These are phyloP conservation scores for Candida tibetensis DNA, from an alignment of 805 yeast species.

Conservation along the genomic window DNA sequence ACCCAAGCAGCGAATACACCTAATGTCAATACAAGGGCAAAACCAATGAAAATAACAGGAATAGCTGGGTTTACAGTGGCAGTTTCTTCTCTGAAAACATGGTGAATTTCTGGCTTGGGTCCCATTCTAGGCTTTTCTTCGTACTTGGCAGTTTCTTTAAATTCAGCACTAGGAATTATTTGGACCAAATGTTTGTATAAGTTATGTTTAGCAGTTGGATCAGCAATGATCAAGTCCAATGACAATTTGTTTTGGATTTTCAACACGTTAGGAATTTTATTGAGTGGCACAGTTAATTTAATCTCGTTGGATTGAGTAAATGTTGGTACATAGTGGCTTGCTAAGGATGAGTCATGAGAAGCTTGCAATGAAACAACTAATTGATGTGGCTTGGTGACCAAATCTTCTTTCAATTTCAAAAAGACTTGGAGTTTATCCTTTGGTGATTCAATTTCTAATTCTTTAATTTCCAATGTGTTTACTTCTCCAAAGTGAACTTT, in stretches of 20 bases:
- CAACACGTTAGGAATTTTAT: conserved; percentile 35
- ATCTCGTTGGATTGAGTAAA: conserved; percentile 19
- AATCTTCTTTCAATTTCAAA: conserved; percentile 21
- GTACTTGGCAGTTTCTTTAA: conserved; percentile 23
- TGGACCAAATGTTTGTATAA: conserved; percentile 28
- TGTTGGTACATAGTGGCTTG: conserved; percentile 30
- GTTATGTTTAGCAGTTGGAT: conserved; percentile 17
- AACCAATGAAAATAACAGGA: conserved; percentile 50
- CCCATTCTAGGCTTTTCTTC: conserved; percentile 38
- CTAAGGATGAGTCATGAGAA: conserved; percentile 27
- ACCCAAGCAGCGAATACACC: conserved; percentile 47
- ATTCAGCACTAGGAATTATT: conserved; percentile 27
- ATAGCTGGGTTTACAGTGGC: conserved; percentile 49
- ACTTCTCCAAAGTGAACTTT: conserved; percentile 28
- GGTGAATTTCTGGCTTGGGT: conserved; percentile 58
- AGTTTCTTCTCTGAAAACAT: conserved; percentile 56
- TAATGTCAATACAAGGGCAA: conserved; percentile 40
- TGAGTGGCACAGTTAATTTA: conserved; percentile 23
- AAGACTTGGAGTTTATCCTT: conserved; percentile 31
- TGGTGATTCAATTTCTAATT: conserved; percentile 26
- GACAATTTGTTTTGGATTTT: conserved; percentile 30
- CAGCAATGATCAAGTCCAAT: conserved; percentile 33
- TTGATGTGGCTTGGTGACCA: conserved; percentile 32
- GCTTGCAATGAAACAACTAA: conserved; percentile 28
- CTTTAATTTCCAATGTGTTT: conserved; percentile 29